Evolutionary conservation across 2,329 filamentous ascomycete genomes (phyloP), one percentile per base, ranked within the genome.

Genomic region (Aspergillus felis): DNA sequence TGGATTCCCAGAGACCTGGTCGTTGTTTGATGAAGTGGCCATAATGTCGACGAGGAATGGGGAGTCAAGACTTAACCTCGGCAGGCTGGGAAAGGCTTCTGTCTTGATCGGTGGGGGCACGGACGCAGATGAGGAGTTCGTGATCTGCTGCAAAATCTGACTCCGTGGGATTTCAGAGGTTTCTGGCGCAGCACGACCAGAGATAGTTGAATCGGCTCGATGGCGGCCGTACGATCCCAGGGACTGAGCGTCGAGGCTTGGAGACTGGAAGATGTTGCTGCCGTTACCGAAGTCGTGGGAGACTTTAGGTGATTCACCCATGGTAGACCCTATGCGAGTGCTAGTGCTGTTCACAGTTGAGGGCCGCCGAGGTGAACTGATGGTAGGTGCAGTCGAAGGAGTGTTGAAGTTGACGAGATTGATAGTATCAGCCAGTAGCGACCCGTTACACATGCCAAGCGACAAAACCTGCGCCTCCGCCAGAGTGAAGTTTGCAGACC

Each of bases 391-490:
- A 53, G 65, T 72, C 6, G 75, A 70, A 4, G 83, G 77, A 1
- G 86, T 85, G 42, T 82, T 78, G 72, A 85, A 82, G 77, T 88
- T 74, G 75, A 87, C 65, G 79, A 84, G 24, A 77, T 87, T 67
- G 74, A 82, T 71, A 70, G 84, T 73, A 70, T 87, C 79, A 65
- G 85, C 72, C 75, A 89, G 70, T 72, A 86, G 65, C 5, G 81
- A 79, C 20, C 90, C 89, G 68, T 95, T 96, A 73, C 92, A 84
- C 56, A 96, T 89, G 20, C 86, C 85, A 49, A 97, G 82, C 50
- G 83, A 84, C 62, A 85, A 81, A 22, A 92, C 81, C 61, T 88
- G 84, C 28, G 88, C 86, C 64, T 95, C 88, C 53, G 89, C 84
- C 66, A 88, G 87, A 25, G 84, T 86, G 71, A 89, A 94, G 67